phyloP scores from a whole-genome alignment of 768 basidiomycete species.

The Trametes meyenii region DNA sequence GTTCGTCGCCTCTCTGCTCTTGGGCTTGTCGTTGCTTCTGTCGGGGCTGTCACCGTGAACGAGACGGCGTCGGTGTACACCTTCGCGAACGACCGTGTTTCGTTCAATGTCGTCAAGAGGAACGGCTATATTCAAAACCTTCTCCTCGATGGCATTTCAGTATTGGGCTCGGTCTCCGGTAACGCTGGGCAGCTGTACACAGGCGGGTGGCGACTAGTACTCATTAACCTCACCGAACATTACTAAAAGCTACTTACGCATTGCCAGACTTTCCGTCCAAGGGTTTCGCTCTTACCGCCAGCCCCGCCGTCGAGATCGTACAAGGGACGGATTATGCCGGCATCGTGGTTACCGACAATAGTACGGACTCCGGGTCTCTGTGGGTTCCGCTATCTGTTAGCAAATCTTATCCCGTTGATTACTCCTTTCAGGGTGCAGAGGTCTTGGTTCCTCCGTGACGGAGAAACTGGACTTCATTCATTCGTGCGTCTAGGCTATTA shows the following conservation, averaged over 20 bases:
- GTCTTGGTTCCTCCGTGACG: constrained; percentile 34
- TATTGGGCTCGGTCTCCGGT: constrained; percentile 28
- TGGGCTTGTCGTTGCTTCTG: background rate
- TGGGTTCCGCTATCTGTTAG: background rate
- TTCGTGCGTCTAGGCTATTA: constrained; percentile 32
- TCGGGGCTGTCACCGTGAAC: constrained; percentile 14
- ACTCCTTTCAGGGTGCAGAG: constrained; percentile 24
- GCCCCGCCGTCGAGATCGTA: constrained; percentile 14
- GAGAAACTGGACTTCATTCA: constrained; percentile 33
- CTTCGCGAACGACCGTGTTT: constrained; percentile 16
- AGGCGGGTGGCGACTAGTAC: constrained; percentile 1
- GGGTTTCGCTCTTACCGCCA: constrained; percentile 22
- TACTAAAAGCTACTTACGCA: background rate
- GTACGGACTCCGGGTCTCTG: constrained; percentile 20
- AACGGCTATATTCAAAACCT: constrained; percentile 31
- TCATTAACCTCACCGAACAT: no score
- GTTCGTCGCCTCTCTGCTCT: background rate
- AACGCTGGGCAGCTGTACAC: constrained; percentile 32
- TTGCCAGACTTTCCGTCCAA: constrained; percentile 30
- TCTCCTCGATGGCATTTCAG: constrained; percentile 20
- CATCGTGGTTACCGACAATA: constrained; percentile 33
- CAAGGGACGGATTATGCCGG: constrained; percentile 30
- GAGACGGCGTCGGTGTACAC: constrained; percentile 10
- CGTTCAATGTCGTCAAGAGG: constrained; percentile 17
- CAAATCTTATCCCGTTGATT: background rate